Evolutionary conservation across 2,329 filamentous ascomycete genomes (phyloP).

Genomic region (Polychaeton citri): DNA sequence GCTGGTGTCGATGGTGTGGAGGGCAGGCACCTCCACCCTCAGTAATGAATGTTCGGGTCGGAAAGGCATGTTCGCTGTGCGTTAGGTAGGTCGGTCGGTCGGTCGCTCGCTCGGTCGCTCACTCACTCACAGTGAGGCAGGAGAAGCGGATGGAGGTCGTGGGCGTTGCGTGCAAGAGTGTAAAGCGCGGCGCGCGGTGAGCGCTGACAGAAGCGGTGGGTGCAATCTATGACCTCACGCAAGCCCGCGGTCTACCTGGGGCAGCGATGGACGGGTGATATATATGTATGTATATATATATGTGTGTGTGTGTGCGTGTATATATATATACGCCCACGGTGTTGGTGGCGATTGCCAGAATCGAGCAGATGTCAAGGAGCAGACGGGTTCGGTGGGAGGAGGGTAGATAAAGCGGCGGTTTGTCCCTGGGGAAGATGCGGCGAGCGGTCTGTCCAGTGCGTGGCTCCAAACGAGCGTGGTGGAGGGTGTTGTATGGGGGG

Average conservation of each 20-base stretch:
- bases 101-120: too few species aligned
- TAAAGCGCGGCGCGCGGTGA: background rate
- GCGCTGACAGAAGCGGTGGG: background rate
- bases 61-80: slow-evolving; percentile 55
- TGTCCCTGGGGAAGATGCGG: too few species aligned
- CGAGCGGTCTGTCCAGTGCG: too few species aligned
- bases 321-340: too few species aligned
- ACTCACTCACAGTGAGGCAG: too few species aligned
- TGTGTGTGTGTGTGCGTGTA: too few species aligned
- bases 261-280: background rate
- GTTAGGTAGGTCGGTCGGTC: slow-evolving; percentile 4
- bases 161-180: background rate
- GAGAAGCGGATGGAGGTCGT: slow-evolving; percentile 2
- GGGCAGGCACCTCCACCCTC: slow-evolving; percentile 79
- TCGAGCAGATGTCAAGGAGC: background rate
- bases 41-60: slow-evolving; percentile 73
- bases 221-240: background rate
- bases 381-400: background rate
- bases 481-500: too few species aligned
- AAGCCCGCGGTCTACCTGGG: background rate
- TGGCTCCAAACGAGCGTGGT: too few species aligned
- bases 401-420: background rate
- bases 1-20: slow-evolving; percentile 87
- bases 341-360: background rate
- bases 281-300: too few species aligned